A percentile compares a stretch with the other conserved stretches of the same genome.
Evolutionary conservation across 257 asterid genomes (phyloP).

Genomic region (Solanum paucissectum): DNA sequence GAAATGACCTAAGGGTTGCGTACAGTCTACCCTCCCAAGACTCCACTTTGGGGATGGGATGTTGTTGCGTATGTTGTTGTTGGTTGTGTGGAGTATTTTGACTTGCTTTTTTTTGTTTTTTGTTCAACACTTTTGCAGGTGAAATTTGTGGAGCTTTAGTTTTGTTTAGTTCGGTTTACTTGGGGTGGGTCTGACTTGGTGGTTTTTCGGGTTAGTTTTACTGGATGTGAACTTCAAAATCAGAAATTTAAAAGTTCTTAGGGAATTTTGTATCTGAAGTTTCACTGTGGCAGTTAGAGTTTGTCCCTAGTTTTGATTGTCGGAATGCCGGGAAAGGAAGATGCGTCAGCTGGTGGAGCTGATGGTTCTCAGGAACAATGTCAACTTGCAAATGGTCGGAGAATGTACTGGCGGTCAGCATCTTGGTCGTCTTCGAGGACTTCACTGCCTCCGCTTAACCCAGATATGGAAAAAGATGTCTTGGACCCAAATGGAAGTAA

Average conservation of each 20-base stretch:
- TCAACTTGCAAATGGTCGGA: slow-evolving; percentile 25
- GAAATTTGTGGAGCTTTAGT: slow-evolving; percentile 1
- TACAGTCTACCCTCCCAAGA: neutral
- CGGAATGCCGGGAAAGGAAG: slow-evolving; percentile 40
- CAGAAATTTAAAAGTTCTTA: neutral
- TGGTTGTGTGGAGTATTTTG: neutral
- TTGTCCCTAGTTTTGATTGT: neutral
- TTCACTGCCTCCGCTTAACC: slow-evolving; percentile 36
- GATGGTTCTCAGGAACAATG: slow-evolving; percentile 18
- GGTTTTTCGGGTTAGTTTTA: neutral
- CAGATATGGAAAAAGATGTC: slow-evolving; percentile 19
- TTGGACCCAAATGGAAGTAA: slow-evolving; percentile 10
- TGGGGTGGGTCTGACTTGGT: neutral
- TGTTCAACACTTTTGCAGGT: slow-evolving; percentile 4
- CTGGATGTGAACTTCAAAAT: neutral
- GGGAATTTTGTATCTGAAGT: neutral
- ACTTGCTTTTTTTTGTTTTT: slow-evolving; percentile 5
- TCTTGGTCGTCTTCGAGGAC: slow-evolving; percentile 48
- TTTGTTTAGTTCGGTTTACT: neutral
- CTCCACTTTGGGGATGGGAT: neutral
- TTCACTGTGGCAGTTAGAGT: neutral
- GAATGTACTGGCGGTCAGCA: slow-evolving; percentile 42
- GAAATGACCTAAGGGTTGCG: neutral
- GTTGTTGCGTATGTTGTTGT: neutral
- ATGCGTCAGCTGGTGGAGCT: slow-evolving; percentile 13